Percentiles rank a stretch among this genome's conserved stretches.
Conservation (phyloP, 2,329 filamentous ascomycete species). For the Fusarium sacchari region DNA sequence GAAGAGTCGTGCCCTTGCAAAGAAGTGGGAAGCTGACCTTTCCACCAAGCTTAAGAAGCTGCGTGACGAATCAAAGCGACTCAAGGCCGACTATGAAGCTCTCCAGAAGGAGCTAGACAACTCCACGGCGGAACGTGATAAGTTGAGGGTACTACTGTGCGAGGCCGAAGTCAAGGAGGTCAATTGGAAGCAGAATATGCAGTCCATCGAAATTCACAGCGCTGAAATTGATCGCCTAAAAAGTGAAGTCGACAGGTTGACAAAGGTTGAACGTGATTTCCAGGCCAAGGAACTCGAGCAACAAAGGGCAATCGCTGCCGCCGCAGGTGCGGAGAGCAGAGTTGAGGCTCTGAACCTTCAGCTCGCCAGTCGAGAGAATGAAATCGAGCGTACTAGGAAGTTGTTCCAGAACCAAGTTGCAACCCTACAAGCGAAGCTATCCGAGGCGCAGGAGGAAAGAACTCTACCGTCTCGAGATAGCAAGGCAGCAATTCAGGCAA, state of each 20-base stretch:
- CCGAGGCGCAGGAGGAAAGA: slow-evolving; percentile 49
- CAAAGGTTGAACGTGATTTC: slow-evolving; percentile 69
- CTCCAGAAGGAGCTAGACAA: slow-evolving; percentile 68
- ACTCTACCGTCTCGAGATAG: slow-evolving; percentile 41
- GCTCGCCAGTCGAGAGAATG: slow-evolving; percentile 61
- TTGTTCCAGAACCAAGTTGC: slow-evolving; percentile 61
- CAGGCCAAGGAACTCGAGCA: slow-evolving; percentile 72
- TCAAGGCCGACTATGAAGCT: slow-evolving; percentile 65
- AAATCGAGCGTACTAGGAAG: slow-evolving; percentile 55
- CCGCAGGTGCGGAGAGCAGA: slow-evolving; percentile 67
- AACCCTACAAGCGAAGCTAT: slow-evolving; percentile 58
- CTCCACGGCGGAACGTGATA: slow-evolving; percentile 68
- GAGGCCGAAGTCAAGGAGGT: slow-evolving; percentile 76
- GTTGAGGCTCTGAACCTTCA: slow-evolving; percentile 69
- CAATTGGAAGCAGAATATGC: slow-evolving; percentile 69
- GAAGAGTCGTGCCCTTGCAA: slow-evolving; percentile 75
- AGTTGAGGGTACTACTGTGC: slow-evolving; percentile 72
- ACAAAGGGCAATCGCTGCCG: slow-evolving; percentile 65
- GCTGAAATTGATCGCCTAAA: slow-evolving; percentile 70
- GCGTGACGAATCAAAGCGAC: slow-evolving; percentile 76
- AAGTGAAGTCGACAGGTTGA: slow-evolving; percentile 67
- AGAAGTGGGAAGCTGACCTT: slow-evolving; percentile 81
- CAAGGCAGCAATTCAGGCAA: slow-evolving; percentile 54
- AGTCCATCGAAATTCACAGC: slow-evolving; percentile 69
- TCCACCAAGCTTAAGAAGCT: slow-evolving; percentile 72